Conservation (phyloP, 352 stramenopile species). For the Elongisporangium undulatum region DNA sequence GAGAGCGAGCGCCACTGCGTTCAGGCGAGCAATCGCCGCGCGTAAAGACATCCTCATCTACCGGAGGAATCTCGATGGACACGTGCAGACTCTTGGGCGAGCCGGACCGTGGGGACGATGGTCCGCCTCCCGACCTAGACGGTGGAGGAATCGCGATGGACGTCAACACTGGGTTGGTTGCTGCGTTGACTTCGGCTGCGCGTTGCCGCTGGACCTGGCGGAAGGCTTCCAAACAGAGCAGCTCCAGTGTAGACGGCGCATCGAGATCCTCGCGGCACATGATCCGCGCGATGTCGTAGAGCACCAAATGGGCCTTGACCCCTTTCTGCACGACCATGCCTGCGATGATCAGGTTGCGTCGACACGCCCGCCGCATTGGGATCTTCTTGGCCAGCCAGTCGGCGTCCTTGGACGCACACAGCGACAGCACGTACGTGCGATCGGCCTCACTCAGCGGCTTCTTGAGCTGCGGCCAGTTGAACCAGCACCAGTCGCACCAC, state of each 20-base stretch:
- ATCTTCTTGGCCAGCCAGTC: constrained; percentile 63
- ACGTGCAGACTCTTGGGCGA: constrained; percentile 36
- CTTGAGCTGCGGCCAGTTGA: constrained; percentile 94
- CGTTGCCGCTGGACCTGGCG: constrained; percentile 38
- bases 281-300: constrained; percentile 76
- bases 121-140: constrained; percentile 13
- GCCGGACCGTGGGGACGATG: constrained; percentile 4
- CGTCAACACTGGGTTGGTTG: background rate
- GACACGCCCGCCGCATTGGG: constrained; percentile 61
- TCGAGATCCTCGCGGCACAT: constrained; percentile 86
- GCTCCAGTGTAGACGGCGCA: constrained; percentile 55
- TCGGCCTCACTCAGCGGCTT: constrained; percentile 62
- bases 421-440: constrained; percentile 51
- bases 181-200: constrained; percentile 4
- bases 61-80: constrained; percentile 42
- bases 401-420: constrained; percentile 54
- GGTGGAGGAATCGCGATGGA: constrained; percentile 14
- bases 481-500: constrained; percentile 99
- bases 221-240: constrained; percentile 66
- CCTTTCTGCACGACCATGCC: constrained; percentile 76
- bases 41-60: constrained; percentile 11
- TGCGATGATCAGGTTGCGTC: constrained; percentile 79
- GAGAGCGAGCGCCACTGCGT: constrained; percentile 48
- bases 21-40: constrained; percentile 17
- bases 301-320: constrained; percentile 49